Evolutionary conservation across 73 alveolate genomes (phyloP), one percentile per base, ranked within the genome.

Genomic region (Durusdinium trenchii): DNA sequence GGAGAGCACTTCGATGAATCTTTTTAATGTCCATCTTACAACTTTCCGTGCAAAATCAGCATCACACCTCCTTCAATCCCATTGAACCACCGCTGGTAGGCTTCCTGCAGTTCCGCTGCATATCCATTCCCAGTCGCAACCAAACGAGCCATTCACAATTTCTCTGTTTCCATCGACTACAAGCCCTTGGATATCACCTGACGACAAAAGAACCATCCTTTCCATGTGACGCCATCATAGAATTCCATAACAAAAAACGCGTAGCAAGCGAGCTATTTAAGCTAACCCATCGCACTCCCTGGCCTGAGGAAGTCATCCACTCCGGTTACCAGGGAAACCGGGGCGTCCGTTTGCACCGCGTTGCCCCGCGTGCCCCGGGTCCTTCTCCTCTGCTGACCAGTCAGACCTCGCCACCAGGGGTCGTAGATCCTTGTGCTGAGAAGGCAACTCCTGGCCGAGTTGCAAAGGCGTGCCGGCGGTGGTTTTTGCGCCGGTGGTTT

Each of bases 391-490:
- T 3, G 62, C 62, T 26, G 46, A 45, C 60, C 62, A 79, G 42
- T 79, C 64, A 23, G 45, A 67, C 62, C 45, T 79, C 16, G 89
- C 62, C 14, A 10, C 62, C 3, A 62, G 45, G 18, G 51, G 54
- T 35, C 54, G 84, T 67, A 42, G 83, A 47, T 87, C 95, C 47
- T 87, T 87, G 84, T 87, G 95, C 83, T 87, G 95, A 40, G 50
- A 43, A 9, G 95, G 95, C 26, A 87, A 47, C 67, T 87, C 95
- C 95, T 87, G 23, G 36, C 6, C 28, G 12, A 73, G 9, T 6
- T 32, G 85, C 51, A n/a, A 73, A 5, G 28, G 51, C 64, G 23
- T 42, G 46, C 30, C 35, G 16, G 82, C 10, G 28, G 43, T 12
- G 23, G 12, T 23, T 23, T 16, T 57, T 23, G 32, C 23, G 12